Evolutionary conservation across 257 asterid species (phyloP).

Genomic region (Solanum ossicruentum): DNA sequence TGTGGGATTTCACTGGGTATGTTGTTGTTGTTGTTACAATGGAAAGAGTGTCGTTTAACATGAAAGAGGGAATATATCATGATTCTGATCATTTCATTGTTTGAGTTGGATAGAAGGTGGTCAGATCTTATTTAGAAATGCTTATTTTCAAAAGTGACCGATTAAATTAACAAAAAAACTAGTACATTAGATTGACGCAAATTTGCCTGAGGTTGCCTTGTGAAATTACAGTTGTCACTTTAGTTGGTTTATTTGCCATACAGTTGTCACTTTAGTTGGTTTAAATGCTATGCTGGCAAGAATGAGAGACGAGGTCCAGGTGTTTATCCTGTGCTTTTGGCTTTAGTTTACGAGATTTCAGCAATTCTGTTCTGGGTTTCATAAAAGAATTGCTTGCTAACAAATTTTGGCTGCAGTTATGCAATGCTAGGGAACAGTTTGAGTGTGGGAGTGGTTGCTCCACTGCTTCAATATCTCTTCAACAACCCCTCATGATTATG

Average conservation of each 20-base stretch:
- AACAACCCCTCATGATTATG: conserved; percentile 3
- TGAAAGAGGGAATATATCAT: background rate
- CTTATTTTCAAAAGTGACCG: background rate
- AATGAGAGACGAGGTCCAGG: background rate
- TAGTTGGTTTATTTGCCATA: background rate
- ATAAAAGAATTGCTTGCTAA: background rate
- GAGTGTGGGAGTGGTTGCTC: conserved; percentile 80
- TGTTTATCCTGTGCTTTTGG: background rate
- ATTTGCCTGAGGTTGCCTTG: background rate
- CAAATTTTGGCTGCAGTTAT: conserved; percentile 39
- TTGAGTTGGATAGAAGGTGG: background rate
- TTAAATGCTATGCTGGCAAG: background rate
- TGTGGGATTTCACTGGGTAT: too few relatives aligned
- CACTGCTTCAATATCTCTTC: conserved; percentile 46
- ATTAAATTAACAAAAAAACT: background rate
- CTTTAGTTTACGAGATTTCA: background rate
- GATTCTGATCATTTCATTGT: background rate
- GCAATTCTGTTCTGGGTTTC: background rate
- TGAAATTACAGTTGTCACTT: background rate
- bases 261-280: background rate
- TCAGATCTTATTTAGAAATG: background rate
- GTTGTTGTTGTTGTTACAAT: too few relatives aligned
- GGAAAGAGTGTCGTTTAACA: background rate
- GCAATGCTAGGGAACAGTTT: conserved; percentile 85
- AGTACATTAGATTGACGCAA: background rate